A percentile compares a stretch with the other conserved stretches of the same genome.
These are phyloP conservation scores for Geotrichum cucujoidarum DNA, from an alignment of 1,139 yeast species.

Conservation along the genomic window DNA sequence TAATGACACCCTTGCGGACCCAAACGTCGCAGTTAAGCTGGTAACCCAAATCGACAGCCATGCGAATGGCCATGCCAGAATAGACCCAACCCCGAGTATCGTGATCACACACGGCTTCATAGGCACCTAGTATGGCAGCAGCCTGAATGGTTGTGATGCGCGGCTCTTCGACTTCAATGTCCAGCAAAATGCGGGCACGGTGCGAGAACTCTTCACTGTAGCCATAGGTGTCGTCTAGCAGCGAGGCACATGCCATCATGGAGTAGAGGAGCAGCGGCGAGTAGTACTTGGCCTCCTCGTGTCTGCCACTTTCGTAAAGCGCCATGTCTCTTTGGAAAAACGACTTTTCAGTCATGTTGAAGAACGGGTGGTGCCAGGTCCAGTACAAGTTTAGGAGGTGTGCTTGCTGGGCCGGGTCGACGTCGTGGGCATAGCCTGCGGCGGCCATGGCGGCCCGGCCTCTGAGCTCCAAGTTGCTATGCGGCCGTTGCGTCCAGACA, in stretches of 20 bases:
- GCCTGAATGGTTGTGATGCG: slow-evolving; percentile 28
- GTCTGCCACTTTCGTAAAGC: slow-evolving; percentile 10
- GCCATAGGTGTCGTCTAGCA: slow-evolving; percentile 20
- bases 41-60: slow-evolving; percentile 29
- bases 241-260: slow-evolving; percentile 24
- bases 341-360: slow-evolving; percentile 24
- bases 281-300: slow-evolving; percentile 22
- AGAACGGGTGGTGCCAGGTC: slow-evolving; percentile 30
- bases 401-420: slow-evolving; percentile 19
- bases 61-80: slow-evolving; percentile 30
- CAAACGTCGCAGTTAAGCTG: slow-evolving; percentile 25
- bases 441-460: slow-evolving; percentile 18
- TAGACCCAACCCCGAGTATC: slow-evolving; percentile 30
- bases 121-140: slow-evolving; percentile 23
- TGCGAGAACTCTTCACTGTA: slow-evolving; percentile 16
- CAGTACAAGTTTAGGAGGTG: slow-evolving; percentile 28
- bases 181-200: slow-evolving; percentile 20
- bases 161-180: slow-evolving; percentile 21
- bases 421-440: slow-evolving; percentile 19
- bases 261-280: slow-evolving; percentile 27
- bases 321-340: slow-evolving; percentile 25
- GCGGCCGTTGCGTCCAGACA: slow-evolving; percentile 17
- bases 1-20: slow-evolving; percentile 23
- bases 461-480: slow-evolving; percentile 16
- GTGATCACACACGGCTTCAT: slow-evolving; percentile 28